phyloP scores from a whole-genome alignment of 225 moss, liverwort and hornwort species.

The Physcomitrellopsis africana region DNA sequence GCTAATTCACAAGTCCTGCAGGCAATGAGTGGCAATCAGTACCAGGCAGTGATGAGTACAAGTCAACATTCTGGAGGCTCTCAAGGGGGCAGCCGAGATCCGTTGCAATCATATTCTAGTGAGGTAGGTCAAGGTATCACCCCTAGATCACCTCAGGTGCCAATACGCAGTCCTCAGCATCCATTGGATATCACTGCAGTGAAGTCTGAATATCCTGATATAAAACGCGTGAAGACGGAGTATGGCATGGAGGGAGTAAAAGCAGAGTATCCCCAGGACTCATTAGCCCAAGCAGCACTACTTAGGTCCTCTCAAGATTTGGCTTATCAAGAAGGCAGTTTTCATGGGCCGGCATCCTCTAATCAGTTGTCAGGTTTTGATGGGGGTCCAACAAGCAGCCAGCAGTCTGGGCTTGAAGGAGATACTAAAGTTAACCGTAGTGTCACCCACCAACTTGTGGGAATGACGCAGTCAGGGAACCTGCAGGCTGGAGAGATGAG shows the following conservation, averaged over 20 bases:
- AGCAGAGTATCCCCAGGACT: conserved; percentile 37
- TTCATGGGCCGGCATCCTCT: conserved; percentile 34
- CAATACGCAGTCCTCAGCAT: conserved; percentile 31
- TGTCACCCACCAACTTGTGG: conserved; percentile 19
- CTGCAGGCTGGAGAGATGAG: conserved; percentile 39
- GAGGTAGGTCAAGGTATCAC: conserved; percentile 23
- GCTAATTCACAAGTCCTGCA: conserved; percentile 33
- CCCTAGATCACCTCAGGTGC: conserved; percentile 26
- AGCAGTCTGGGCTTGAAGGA: conserved; percentile 44
- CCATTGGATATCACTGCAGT: conserved; percentile 32
- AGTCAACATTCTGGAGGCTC: conserved; percentile 38
- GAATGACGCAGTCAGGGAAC: conserved; percentile 28
- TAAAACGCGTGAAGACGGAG: conserved; percentile 42
- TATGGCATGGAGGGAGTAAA: conserved; percentile 34
- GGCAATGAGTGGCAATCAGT: conserved; percentile 30
- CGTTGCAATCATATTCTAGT: conserved; percentile 31
- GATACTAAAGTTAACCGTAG: conserved; percentile 23
- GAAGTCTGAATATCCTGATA: conserved; percentile 36
- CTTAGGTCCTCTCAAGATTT: conserved; percentile 44
- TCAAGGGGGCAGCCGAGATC: conserved; percentile 30
- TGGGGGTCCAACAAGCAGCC: conserved; percentile 32
- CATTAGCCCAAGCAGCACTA: conserved; percentile 32
- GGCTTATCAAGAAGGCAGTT: conserved; percentile 42
- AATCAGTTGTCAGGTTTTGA: conserved; percentile 37
- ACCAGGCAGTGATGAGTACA: conserved; percentile 32